A percentile compares a stretch with the other conserved stretches of the same genome.
These are phyloP conservation scores for Turritis glabra DNA, from an alignment of 345 rosid species.

Conservation along the genomic window DNA sequence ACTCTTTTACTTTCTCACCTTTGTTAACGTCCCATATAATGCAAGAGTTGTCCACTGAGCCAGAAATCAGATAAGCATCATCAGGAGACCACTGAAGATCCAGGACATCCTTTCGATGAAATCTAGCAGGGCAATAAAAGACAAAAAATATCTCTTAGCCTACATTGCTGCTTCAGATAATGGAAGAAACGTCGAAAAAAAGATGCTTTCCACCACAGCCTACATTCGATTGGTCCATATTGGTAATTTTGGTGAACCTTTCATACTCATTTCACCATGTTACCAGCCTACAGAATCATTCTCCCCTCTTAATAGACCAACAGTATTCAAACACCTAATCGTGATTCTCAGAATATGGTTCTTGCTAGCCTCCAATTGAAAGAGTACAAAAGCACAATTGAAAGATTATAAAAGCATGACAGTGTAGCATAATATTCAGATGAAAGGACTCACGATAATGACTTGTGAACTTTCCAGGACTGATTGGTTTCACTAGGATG, in stretches of 20 bases:
- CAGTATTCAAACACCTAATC: neutral
- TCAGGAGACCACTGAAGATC: constrained; percentile 93
- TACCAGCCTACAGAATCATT: constrained; percentile 8
- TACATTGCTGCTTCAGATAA: no score
- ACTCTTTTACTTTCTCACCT: constrained; percentile 51
- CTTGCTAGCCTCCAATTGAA: neutral
- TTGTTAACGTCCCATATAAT: constrained; percentile 92
- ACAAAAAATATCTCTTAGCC: no score
- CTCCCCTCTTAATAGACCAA: neutral
- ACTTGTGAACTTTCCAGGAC: constrained; percentile 85
- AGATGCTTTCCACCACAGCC: no score
- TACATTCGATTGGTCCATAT: neutral
- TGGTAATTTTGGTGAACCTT: neutral
- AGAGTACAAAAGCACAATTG: neutral
- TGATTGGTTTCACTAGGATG: constrained; percentile 70
- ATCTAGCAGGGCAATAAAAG: constrained; percentile 53
- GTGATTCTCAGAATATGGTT: neutral
- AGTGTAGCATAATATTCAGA: neutral
- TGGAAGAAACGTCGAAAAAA: no score
- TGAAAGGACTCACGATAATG: constrained; percentile 59
- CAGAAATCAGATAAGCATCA: constrained; percentile 74
- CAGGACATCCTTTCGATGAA: constrained; percentile 90
- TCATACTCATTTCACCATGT: neutral
- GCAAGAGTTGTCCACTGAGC: constrained; percentile 97
- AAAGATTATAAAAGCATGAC: neutral